phyloP scores from a whole-genome alignment of 768 basidiomycete species.

The Tricholoma flavovirens region DNA sequence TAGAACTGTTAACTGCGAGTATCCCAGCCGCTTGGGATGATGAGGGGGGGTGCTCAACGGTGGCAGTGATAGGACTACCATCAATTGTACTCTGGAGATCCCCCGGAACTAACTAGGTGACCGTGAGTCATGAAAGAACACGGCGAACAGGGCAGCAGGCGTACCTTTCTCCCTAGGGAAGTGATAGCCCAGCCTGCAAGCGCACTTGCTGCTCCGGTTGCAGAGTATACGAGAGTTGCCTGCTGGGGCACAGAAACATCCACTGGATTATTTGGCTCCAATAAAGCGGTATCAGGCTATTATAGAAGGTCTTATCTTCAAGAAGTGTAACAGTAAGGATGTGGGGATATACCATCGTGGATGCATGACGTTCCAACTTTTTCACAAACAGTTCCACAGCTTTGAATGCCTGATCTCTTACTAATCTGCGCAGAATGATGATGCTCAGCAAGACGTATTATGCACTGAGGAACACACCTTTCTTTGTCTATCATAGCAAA shows the following conservation, averaged over 20 bases:
- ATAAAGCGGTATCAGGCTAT: constrained; percentile 35
- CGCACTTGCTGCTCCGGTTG: constrained; percentile 86
- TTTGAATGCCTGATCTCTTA: constrained; percentile 95
- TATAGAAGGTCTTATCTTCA: neutral
- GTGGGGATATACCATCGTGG: constrained; percentile 61
- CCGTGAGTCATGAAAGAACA: constrained; percentile 2
- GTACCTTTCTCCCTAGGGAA: constrained; percentile 77
- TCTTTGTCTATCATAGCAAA: constrained; percentile 85
- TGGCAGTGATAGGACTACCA: constrained; percentile 17
- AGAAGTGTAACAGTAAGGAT: neutral
- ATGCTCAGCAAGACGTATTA: neutral
- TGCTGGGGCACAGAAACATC: constrained; percentile 27
- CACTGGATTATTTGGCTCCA: constrained; percentile 24
- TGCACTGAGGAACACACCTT: constrained; percentile 47
- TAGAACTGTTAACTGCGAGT: constrained; percentile 12
- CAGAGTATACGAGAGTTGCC: constrained; percentile 69
- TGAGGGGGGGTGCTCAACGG: constrained; percentile 36
- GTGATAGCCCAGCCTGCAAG: constrained; percentile 97
- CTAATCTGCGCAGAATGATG: constrained; percentile 47
- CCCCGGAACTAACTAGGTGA: constrained; percentile 53
- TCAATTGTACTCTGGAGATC: constrained; percentile 71
- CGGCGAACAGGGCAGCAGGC: constrained; percentile 3
- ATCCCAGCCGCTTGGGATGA: constrained; percentile 25
- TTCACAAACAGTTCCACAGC: constrained; percentile 85
- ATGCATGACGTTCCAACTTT: constrained; percentile 72